Evolutionary conservation across 305 asterid genomes (phyloP).

Genomic region (Fraxinus velutina): DNA sequence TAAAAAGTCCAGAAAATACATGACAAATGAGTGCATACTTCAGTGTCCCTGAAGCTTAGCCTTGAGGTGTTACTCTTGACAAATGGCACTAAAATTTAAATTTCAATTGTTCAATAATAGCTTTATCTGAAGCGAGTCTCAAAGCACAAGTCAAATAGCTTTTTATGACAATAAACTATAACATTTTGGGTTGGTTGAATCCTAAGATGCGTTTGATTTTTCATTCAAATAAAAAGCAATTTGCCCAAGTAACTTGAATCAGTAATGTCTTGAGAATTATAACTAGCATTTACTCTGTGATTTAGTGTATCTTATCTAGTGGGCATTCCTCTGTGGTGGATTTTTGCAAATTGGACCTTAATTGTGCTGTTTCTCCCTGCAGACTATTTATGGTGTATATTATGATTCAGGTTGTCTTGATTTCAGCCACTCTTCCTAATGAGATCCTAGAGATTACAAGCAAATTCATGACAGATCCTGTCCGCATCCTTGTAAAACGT

Average conservation of each 20-base stretch:
- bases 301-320: background rate
- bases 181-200: background rate
- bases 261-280: background rate
- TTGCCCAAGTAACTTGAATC: background rate
- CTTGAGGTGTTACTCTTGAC: background rate
- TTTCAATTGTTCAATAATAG: background rate
- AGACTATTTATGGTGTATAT: background rate
- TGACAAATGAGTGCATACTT: background rate
- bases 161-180: background rate
- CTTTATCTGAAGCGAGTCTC: background rate
- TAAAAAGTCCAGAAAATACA: background rate
- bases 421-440: slow-evolving; percentile 96
- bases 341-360: background rate
- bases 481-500: slow-evolving; percentile 94
- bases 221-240: background rate
- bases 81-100: background rate
- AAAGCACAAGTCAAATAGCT: background rate
- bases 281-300: background rate
- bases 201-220: background rate
- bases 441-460: slow-evolving; percentile 92
- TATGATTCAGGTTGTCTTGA: slow-evolving; percentile 66
- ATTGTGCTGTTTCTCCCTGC: slow-evolving; percentile 9
- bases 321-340: background rate
- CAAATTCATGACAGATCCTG: slow-evolving; percentile 98
- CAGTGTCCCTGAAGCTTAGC: background rate